Percentiles rank a stretch among this genome's conserved stretches.
phyloP scores from a whole-genome alignment of 176 grass and related monocot species.

The Phoenix dactylifera region DNA sequence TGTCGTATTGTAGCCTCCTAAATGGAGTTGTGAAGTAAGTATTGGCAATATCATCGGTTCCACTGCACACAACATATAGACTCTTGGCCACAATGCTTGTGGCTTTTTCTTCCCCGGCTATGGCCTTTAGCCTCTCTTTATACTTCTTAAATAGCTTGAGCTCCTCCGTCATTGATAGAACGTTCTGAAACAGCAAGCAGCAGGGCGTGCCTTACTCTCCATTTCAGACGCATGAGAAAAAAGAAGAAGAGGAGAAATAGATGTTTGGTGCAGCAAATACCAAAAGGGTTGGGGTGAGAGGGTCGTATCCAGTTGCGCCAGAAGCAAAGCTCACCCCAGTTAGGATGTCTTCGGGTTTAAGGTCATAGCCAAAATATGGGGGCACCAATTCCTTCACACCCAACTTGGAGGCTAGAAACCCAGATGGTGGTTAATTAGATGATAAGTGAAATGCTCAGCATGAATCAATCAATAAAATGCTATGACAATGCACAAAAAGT shows the following conservation, averaged over 20 bases:
- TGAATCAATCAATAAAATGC: no score
- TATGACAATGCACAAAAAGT: no score
- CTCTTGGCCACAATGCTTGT: constrained; percentile 30
- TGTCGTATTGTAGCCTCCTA: constrained; percentile 41
- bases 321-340: constrained; percentile 48
- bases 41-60: constrained; percentile 69
- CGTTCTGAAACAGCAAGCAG: constrained; percentile 23
- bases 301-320: constrained; percentile 51
- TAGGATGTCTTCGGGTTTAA: constrained; percentile 34
- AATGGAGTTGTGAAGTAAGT: constrained; percentile 77
- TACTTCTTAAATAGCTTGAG: constrained; percentile 64
- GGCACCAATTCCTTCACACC: constrained; percentile 20
- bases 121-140: constrained; percentile 28
- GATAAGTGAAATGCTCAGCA: no score
- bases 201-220: no score
- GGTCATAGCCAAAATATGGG: constrained; percentile 11
- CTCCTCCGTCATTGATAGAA: constrained; percentile 51
- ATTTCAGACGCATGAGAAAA: no score
- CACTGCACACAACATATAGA: constrained; percentile 53
- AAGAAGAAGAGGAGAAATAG: no score
- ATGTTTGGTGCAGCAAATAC: neutral
- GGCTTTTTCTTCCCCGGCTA: constrained; percentile 43
- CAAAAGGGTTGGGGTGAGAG: constrained; percentile 19
- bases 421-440: no score
- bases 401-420: no score